These are phyloP conservation scores for Trichosanthes cucumerina DNA, from an alignment of 306 rosid species.

Conservation along the genomic window DNA sequence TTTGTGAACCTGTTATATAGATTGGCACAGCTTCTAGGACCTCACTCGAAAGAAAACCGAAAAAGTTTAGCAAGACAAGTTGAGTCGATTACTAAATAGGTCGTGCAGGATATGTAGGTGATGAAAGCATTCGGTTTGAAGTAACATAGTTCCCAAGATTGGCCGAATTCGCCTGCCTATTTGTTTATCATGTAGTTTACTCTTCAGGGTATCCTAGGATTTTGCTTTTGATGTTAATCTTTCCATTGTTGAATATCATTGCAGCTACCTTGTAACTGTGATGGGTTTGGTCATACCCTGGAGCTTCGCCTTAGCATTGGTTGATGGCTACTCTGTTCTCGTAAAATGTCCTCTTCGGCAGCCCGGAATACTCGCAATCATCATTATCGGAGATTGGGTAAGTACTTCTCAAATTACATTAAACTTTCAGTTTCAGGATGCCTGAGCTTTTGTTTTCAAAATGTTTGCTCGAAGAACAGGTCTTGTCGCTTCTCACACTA, in stretches of 20 bases:
- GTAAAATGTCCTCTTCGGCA: constrained; percentile 63
- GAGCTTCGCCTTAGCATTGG: constrained; percentile 83
- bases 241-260: background rate
- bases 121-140: background rate
- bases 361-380: constrained; percentile 50
- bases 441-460: background rate
- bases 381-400: constrained; percentile 79
- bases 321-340: constrained; percentile 71
- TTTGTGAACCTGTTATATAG: background rate
- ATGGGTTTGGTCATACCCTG: constrained; percentile 91
- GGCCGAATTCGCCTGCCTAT: background rate
- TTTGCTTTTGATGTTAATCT: background rate
- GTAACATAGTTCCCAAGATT: background rate
- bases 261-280: constrained; percentile 70
- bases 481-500: constrained; percentile 56
- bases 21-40: background rate
- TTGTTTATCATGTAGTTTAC: background rate
- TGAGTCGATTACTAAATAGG: background rate
- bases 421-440: background rate
- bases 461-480: constrained; percentile 20
- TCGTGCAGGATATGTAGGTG: background rate
- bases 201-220: background rate
- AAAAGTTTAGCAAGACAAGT: background rate
- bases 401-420: background rate
- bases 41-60: background rate